These are phyloP conservation scores for Lathyrus sativus DNA, from an alignment of 306 rosid species.

Conservation along the genomic window DNA sequence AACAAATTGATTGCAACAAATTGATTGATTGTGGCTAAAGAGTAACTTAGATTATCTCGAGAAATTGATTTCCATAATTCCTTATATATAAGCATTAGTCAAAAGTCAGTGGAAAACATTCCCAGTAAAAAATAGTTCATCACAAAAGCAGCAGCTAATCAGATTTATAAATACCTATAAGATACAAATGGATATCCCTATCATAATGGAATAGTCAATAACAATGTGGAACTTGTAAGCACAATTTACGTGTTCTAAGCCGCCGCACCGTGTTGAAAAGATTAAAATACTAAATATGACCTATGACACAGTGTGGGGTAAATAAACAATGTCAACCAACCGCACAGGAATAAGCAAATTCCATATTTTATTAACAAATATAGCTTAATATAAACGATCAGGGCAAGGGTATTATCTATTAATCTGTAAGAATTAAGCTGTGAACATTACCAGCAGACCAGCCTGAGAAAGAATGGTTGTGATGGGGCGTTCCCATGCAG, in stretches of 20 bases:
- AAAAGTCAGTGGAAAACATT: too few relatives aligned
- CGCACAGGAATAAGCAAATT: neutral
- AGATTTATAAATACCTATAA: conserved; percentile 3
- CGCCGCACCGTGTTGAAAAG: too few relatives aligned
- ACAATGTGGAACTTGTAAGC: too few relatives aligned
- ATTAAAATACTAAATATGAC: too few relatives aligned
- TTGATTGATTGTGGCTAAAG: neutral
- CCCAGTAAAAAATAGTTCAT: too few relatives aligned
- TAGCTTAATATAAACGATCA: conserved; percentile 19
- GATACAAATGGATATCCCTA: too few relatives aligned
- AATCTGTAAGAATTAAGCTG: conserved; percentile 21
- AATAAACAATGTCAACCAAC: neutral
- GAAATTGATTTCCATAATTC: conserved; percentile 14
- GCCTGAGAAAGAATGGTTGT: conserved; percentile 86
- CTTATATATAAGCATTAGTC: too few relatives aligned
- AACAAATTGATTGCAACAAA: too few relatives aligned
- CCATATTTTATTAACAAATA: conserved; percentile 15
- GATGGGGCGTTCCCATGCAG: conserved; percentile 89
- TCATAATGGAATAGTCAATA: too few relatives aligned
- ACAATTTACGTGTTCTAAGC: too few relatives aligned
- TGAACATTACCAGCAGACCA: conserved; percentile 79
- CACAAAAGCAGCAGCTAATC: too few relatives aligned
- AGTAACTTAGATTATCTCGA: conserved; percentile 8
- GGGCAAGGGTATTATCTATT: neutral
- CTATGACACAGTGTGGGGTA: conserved; percentile 13